Percentiles rank a stretch among this genome's conserved stretches.
Conservation (phyloP, 2,329 filamentous ascomycete species). For the Diplodia scrobiculata region DNA sequence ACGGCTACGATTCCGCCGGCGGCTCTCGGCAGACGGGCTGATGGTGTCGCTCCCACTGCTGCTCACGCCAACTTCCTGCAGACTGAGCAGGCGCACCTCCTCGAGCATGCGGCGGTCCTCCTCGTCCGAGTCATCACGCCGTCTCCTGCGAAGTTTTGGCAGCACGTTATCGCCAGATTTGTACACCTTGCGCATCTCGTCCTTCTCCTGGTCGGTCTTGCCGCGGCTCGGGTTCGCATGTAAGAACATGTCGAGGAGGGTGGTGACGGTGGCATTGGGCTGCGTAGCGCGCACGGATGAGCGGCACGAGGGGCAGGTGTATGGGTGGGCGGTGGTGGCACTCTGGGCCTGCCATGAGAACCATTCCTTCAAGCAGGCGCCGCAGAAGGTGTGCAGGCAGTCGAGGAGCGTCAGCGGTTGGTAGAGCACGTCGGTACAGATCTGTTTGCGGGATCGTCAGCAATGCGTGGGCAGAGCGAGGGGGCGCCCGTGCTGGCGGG, state of each 20-base stretch:
- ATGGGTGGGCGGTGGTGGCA: constrained; percentile 59
- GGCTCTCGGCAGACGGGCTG: constrained; percentile 47
- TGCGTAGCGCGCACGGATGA: constrained; percentile 81
- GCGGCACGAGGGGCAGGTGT: constrained; percentile 92
- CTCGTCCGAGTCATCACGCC: constrained; percentile 59
- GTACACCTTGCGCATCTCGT: constrained; percentile 74
- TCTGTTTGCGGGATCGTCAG: constrained; percentile 56
- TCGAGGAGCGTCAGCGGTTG: constrained; percentile 89
- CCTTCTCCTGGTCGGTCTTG: constrained; percentile 70
- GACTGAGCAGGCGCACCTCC: constrained; percentile 71
- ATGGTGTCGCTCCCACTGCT: constrained; percentile 34
- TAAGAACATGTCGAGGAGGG: constrained; percentile 85
- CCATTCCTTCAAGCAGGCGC: constrained; percentile 94
- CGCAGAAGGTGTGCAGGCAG: constrained; percentile 95
- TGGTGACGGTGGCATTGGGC: constrained; percentile 88
- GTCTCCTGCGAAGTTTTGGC: constrained; percentile 56
- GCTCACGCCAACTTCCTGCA: constrained; percentile 64
- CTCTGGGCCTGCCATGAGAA: constrained; percentile 75
- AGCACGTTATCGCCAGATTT: constrained; percentile 80
- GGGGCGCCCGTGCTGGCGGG: constrained; percentile 7
- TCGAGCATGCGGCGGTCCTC: constrained; percentile 71
- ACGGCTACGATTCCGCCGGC: constrained; percentile 42
- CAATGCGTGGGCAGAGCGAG: not conserved
- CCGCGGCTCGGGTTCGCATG: constrained; percentile 75
- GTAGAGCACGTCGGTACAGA: constrained; percentile 93